Percentiles rank a stretch among this genome's conserved stretches.
These are phyloP conservation scores for Lachancea nothofagi DNA, from an alignment of 805 yeast genomes.

Conservation along the genomic window DNA sequence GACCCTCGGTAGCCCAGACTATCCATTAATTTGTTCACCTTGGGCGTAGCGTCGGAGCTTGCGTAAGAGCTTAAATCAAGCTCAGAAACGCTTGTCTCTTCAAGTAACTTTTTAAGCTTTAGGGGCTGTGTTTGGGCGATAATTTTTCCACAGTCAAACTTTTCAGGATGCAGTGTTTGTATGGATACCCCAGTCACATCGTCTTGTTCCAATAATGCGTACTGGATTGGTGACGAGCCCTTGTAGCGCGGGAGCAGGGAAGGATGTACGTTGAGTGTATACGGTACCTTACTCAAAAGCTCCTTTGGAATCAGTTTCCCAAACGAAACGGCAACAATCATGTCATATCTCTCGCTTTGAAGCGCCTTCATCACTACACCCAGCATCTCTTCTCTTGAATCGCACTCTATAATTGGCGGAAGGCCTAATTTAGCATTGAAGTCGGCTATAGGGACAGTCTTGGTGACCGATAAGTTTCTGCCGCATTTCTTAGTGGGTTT, in stretches of 20 bases:
- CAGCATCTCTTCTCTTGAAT: constrained; percentile 19
- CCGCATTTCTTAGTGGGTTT: constrained; percentile 62
- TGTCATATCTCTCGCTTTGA: constrained; percentile 37
- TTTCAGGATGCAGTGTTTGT: constrained; percentile 83
- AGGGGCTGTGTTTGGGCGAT: constrained; percentile 47
- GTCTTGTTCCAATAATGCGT: constrained; percentile 63
- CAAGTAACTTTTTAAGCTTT: constrained; percentile 12
- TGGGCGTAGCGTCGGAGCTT: constrained; percentile 39
- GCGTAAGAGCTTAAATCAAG: constrained; percentile 35
- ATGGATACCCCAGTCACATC: constrained; percentile 72
- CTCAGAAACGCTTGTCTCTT: background rate
- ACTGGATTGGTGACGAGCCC: constrained; percentile 89
- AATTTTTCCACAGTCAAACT: constrained; percentile 76
- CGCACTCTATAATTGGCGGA: constrained; percentile 20
- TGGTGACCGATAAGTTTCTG: constrained; percentile 41
- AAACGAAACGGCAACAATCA: constrained; percentile 88
- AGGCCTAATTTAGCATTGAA: constrained; percentile 36
- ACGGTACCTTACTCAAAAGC: constrained; percentile 44
- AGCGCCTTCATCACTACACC: constrained; percentile 13
- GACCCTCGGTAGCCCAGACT: constrained; percentile 62
- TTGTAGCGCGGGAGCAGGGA: constrained; percentile 75
- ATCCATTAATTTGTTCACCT: constrained; percentile 35
- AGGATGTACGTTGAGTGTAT: constrained; percentile 88
- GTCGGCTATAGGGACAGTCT: constrained; percentile 50
- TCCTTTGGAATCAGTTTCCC: constrained; percentile 71